A percentile compares a stretch with the other conserved stretches of the same genome.
These are phyloP conservation scores for Roridomyces roridus DNA, from an alignment of 768 basidiomycete species.

Conservation along the genomic window DNA sequence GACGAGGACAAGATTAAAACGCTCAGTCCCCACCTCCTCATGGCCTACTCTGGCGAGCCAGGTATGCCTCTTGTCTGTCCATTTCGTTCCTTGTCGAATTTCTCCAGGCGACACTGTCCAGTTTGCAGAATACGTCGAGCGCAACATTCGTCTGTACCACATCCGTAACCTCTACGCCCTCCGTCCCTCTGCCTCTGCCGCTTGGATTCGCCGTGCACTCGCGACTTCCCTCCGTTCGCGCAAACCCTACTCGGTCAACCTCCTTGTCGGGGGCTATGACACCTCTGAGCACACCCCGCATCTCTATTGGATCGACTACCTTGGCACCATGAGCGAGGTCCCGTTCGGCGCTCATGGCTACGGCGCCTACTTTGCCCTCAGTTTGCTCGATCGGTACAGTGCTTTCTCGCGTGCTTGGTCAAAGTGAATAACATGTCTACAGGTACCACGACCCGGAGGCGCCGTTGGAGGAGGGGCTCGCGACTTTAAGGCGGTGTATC, in stretches of 20 bases:
- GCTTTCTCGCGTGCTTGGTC: background rate
- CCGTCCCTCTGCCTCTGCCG: slow-evolving; percentile 88
- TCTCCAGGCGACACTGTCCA: slow-evolving; percentile 89
- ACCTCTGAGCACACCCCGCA: slow-evolving; percentile 71
- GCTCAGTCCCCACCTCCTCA: slow-evolving; percentile 88
- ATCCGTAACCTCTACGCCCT: slow-evolving; percentile 93
- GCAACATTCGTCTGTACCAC: slow-evolving; percentile 95
- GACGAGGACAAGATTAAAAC: slow-evolving; percentile 97
- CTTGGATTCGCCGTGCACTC: slow-evolving; percentile 92
- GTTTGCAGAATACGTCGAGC: slow-evolving; percentile 95
- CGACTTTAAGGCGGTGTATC: slow-evolving; percentile 83
- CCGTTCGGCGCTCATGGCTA: slow-evolving; percentile 97
- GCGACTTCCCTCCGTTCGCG: slow-evolving; percentile 90
- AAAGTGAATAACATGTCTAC: background rate
- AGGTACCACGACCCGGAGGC: slow-evolving; percentile 94
- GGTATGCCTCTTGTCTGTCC: slow-evolving; percentile 50
- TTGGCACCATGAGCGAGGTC: slow-evolving; percentile 87
- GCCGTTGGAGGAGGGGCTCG: slow-evolving; percentile 84
- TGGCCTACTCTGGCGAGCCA: slow-evolving; percentile 96
- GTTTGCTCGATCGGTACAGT: slow-evolving; percentile 88
- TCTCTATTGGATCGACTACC: slow-evolving; percentile 96
- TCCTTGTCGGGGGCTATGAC: slow-evolving; percentile 94
- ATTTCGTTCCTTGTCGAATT: background rate
- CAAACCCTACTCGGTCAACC: slow-evolving; percentile 88
- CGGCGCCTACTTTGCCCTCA: slow-evolving; percentile 89